phyloP scores from a whole-genome alignment of 2,329 filamentous ascomycete genomes.

The Pestalotiopsis sp. region DNA sequence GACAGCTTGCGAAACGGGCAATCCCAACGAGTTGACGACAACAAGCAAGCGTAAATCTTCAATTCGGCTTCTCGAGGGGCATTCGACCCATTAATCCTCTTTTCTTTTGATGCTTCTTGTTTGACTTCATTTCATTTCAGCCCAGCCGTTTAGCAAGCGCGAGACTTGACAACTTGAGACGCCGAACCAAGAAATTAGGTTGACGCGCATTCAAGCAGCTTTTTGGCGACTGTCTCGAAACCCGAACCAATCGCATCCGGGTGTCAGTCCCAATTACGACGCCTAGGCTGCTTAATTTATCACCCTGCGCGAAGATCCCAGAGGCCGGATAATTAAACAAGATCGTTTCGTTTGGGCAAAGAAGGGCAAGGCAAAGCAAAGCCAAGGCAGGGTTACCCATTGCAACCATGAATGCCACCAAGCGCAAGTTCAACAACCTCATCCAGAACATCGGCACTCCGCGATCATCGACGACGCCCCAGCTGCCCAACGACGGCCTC shows the following conservation, averaged over 20 bases:
- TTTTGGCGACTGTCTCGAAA: background rate
- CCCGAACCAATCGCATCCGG: background rate
- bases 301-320: background rate
- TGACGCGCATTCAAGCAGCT: background rate
- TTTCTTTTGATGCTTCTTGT: background rate
- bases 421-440: slow-evolving; percentile 79
- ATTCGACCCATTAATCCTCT: background rate
- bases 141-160: background rate
- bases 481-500: slow-evolving; percentile 31
- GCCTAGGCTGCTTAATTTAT: background rate
- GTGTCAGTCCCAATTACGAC: background rate
- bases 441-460: slow-evolving; percentile 65
- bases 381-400: background rate
- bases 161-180: background rate
- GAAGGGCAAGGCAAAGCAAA: background rate
- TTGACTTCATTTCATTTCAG: background rate
- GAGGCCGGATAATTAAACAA: background rate
- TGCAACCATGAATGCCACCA: slow-evolving; percentile 69
- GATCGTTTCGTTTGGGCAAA: too few species aligned
- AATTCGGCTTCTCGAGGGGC: background rate
- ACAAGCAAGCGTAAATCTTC: background rate
- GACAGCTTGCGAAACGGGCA: background rate
- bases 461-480: slow-evolving; percentile 38
- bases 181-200: background rate
- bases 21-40: background rate